Conservation (phyloP, 202 grass and related monocot species). For the Zoysia matrella region DNA sequence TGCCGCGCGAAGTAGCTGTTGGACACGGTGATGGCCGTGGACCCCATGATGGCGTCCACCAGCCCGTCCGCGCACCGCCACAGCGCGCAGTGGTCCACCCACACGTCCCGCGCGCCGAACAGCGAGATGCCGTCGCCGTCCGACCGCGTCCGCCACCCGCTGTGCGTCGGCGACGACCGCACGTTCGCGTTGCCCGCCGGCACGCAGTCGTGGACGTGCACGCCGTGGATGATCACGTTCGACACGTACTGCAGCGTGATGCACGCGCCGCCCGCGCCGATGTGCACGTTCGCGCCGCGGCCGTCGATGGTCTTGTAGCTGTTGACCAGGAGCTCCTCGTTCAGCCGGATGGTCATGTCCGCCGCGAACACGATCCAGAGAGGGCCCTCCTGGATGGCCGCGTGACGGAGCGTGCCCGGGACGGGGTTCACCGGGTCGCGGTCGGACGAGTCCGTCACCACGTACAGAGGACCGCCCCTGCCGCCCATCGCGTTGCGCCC, state of each 20-base stretch:
- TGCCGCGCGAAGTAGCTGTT: slow-evolving; percentile 90
- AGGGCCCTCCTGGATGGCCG: slow-evolving; percentile 87
- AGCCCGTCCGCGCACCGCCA: slow-evolving; percentile 83
- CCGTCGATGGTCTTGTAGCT: slow-evolving; percentile 81
- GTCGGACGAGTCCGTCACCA: slow-evolving; percentile 87
- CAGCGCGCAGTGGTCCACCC: slow-evolving; percentile 96
- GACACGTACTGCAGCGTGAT: slow-evolving; percentile 94
- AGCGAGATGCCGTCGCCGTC: slow-evolving; percentile 97
- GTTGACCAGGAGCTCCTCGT: slow-evolving; percentile 86
- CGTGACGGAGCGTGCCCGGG: slow-evolving; percentile 80
- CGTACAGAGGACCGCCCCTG: slow-evolving; percentile 80
- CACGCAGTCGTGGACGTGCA: slow-evolving; percentile 97
- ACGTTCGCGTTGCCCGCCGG: slow-evolving; percentile 78
- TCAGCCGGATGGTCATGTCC: slow-evolving; percentile 89
- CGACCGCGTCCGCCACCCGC: slow-evolving; percentile 70
- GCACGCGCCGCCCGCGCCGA: slow-evolving; percentile 79
- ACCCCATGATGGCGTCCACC: slow-evolving; percentile 84
- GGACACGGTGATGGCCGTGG: slow-evolving; percentile 91
- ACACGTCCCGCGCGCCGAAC: slow-evolving; percentile 68
- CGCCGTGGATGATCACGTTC: slow-evolving; percentile 86
- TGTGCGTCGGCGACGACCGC: slow-evolving; percentile 78
- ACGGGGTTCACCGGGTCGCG: slow-evolving; percentile 72
- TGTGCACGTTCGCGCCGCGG: slow-evolving; percentile 29
- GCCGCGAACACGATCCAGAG: slow-evolving; percentile 88
- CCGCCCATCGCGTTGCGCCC: slow-evolving; percentile 57